Evolutionary conservation across 768 basidiomycete genomes (phyloP).

Genomic region (Lyophyllum atratum): DNA sequence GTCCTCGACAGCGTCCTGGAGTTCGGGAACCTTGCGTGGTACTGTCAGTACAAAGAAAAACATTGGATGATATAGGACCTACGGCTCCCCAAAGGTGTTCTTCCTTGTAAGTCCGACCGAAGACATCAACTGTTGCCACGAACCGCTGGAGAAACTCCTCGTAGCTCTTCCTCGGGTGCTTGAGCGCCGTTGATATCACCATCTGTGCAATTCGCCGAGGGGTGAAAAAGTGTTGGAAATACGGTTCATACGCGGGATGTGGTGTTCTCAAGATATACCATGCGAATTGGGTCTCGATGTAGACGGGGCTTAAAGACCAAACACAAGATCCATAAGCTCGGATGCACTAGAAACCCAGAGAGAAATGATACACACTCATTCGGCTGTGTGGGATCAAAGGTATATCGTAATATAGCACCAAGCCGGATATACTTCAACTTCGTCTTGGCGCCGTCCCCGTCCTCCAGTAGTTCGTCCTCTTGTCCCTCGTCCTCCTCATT

Average conservation of each 20-base stretch:
- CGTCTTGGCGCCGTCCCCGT: constrained; percentile 22
- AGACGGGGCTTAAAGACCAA: constrained; percentile 52
- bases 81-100: constrained; percentile 32
- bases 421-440: constrained; percentile 43
- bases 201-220: constrained; percentile 54
- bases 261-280: constrained; percentile 62
- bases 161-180: constrained; percentile 30
- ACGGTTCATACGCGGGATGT: constrained; percentile 41
- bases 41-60: constrained; percentile 1
- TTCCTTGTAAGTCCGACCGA: constrained; percentile 34
- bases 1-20: constrained; percentile 31
- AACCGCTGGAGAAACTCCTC: constrained; percentile 37
- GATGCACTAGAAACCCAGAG: background rate
- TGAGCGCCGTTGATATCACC: constrained; percentile 37
- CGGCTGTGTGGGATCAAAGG: constrained; percentile 50
- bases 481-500: constrained; percentile 67
- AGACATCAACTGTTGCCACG: constrained; percentile 32
- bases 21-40: constrained; percentile 26
- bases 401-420: constrained; percentile 46
- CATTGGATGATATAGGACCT: background rate
- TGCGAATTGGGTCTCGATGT: constrained; percentile 62
- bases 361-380: constrained; percentile 47
- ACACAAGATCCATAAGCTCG: constrained; percentile 1
- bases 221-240: constrained; percentile 50
- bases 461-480: constrained; percentile 60